Conservation (phyloP, 2,329 filamentous ascomycete species). For the Fusarium humuli region DNA sequence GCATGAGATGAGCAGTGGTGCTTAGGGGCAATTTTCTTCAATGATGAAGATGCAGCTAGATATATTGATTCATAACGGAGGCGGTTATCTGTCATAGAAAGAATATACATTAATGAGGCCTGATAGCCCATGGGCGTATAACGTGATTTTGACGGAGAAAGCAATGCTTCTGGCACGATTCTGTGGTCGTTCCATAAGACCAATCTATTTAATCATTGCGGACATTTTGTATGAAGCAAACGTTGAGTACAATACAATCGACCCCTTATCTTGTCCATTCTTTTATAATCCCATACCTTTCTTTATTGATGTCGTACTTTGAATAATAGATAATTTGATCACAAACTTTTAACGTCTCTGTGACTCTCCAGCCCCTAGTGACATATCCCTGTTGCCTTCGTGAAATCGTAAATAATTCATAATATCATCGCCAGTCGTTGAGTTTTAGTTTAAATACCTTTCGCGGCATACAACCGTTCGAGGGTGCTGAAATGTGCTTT, state of each 20-base stretch:
- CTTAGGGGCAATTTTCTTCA: neutral
- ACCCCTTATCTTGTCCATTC: neutral
- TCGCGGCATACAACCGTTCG: neutral
- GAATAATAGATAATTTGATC: constrained; percentile 11
- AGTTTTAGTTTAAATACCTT: constrained; percentile 12
- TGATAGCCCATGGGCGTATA: constrained; percentile 1
- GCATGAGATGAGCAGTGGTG: neutral
- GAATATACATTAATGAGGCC: constrained; percentile 1
- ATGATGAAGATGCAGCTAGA: constrained; percentile 11
- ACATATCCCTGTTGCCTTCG: constrained; percentile 25
- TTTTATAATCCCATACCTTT: neutral
- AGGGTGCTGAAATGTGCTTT: neutral
- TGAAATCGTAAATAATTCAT: constrained; percentile 42
- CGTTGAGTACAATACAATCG: neutral
- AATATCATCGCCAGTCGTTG: constrained; percentile 35
- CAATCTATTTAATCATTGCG: neutral
- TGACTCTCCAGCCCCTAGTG: constrained; percentile 14
- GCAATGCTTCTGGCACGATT: neutral
- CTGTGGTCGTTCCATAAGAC: neutral
- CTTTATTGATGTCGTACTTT: constrained; percentile 7
- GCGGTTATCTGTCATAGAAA: neutral
- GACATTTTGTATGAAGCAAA: neutral
- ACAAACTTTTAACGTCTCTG: constrained; percentile 29
- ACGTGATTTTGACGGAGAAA: neutral
- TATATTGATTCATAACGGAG: constrained; percentile 22